Evolutionary conservation across 495 filamentous ascomycete genomes (phyloP).

Genomic region (Penicillium steckii): DNA sequence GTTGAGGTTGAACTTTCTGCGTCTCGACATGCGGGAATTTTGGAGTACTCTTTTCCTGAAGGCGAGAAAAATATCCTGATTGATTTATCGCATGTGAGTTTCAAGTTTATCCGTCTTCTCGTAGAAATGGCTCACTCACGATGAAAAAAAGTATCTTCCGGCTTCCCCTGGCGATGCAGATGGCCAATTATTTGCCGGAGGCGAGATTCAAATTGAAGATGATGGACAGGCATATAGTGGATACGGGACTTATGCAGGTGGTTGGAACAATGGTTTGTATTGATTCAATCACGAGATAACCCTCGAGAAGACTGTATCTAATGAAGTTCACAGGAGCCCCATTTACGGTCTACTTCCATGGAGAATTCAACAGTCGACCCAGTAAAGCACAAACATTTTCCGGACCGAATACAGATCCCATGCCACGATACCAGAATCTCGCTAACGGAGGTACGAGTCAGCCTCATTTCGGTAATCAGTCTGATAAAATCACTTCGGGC

Average conservation of each 20-base stretch:
- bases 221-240: slow-evolving; percentile 54
- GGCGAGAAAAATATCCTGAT: slow-evolving; percentile 53
- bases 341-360: slow-evolving; percentile 67
- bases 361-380: slow-evolving; percentile 50
- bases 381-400: slow-evolving; percentile 49
- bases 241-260: slow-evolving; percentile 59
- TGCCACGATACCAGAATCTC: slow-evolving; percentile 28
- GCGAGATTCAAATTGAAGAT: slow-evolving; percentile 50
- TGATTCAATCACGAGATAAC: too few relatives aligned
- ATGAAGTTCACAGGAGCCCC: slow-evolving; percentile 53
- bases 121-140: neutral
- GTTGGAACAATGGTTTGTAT: slow-evolving; percentile 54
- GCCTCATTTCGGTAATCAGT: slow-evolving; percentile 24
- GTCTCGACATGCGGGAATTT: slow-evolving; percentile 59
- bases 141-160: slow-evolving; percentile 42
- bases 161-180: slow-evolving; percentile 55
- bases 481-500: slow-evolving; percentile 28
- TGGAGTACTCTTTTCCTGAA: slow-evolving; percentile 57
- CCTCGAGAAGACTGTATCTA: too few relatives aligned
- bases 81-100: slow-evolving; percentile 61
- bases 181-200: slow-evolving; percentile 60
- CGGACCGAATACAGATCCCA: slow-evolving; percentile 45
- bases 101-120: neutral
- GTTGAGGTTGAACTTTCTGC: slow-evolving; percentile 59
- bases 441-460: slow-evolving; percentile 26